Evolutionary conservation across 441 rosid species (phyloP).

Genomic region (Oxalis stricta): DNA sequence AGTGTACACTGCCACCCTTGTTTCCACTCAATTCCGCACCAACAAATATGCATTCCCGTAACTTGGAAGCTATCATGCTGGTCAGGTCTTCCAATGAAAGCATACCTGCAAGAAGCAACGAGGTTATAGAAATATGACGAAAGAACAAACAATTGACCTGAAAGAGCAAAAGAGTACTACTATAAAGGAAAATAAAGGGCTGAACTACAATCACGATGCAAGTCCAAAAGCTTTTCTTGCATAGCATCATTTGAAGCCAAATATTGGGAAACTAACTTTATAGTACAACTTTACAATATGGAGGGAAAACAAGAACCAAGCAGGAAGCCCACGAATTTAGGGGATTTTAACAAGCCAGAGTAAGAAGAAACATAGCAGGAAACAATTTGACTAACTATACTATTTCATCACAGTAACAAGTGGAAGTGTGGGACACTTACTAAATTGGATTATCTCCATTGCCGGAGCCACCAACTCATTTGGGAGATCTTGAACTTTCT

Average conservation of each 20-base stretch:
- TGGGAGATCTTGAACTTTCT: slow-evolving; percentile 74
- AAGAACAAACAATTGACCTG: neutral
- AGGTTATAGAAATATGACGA: slow-evolving; percentile 2
- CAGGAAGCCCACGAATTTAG: too few species aligned
- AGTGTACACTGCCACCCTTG: slow-evolving; percentile 33
- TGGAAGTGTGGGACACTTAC: slow-evolving; percentile 31
- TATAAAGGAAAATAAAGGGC: too few species aligned
- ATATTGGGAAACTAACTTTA: too few species aligned
- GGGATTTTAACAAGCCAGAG: too few species aligned
- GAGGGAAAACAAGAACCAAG: too few species aligned
- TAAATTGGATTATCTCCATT: slow-evolving; percentile 59
- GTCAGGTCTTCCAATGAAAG: slow-evolving; percentile 81
- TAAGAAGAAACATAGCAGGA: too few species aligned
- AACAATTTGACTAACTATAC: neutral
- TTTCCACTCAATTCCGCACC: slow-evolving; percentile 65
- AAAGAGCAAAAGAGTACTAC: too few species aligned
- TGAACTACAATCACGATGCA: too few species aligned
- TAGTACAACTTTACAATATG: too few species aligned
- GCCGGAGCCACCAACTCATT: slow-evolving; percentile 62
- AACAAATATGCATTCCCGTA: slow-evolving; percentile 40
- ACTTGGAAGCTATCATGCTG: slow-evolving; percentile 39
- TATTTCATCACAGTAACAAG: neutral
- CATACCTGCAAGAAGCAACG: slow-evolving; percentile 40
- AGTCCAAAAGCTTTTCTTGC: too few species aligned
- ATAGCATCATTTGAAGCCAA: too few species aligned